A percentile compares a stretch with the other conserved stretches of the same genome.
phyloP scores from a whole-genome alignment of 164 flowering plant genomes.

The Santalum album region DNA sequence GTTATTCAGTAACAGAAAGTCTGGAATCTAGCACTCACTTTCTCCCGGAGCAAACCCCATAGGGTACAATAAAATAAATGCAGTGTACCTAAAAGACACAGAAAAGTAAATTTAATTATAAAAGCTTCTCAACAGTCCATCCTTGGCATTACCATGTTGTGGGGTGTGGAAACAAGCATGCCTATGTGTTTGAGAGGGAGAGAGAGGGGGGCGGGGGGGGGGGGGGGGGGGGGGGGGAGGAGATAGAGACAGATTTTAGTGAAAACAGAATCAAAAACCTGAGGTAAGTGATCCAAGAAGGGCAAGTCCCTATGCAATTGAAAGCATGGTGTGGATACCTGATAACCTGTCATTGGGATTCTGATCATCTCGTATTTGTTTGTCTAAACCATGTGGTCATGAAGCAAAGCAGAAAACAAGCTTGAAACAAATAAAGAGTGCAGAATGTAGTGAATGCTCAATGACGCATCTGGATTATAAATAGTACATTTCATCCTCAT shows the following conservation, averaged over 20 bases:
- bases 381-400: background rate
- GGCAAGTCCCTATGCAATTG: slow-evolving; percentile 47
- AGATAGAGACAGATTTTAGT: background rate
- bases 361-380: background rate
- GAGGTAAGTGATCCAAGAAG: slow-evolving; percentile 62
- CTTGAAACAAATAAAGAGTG: no score
- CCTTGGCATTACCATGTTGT: no score
- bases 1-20: background rate
- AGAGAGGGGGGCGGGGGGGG: background rate
- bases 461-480: no score
- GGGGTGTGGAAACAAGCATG: no score
- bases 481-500: no score
- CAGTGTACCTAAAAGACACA: slow-evolving; percentile 59
- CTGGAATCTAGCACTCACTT: slow-evolving; percentile 40
- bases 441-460: no score
- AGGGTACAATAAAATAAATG: slow-evolving; percentile 74
- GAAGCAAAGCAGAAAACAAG: background rate
- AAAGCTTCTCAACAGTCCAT: no score
- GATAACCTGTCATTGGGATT: slow-evolving; percentile 41
- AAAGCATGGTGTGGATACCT: slow-evolving; percentile 79
- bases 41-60: slow-evolving; percentile 67
- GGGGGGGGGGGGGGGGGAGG: background rate
- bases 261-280: slow-evolving; percentile 24
- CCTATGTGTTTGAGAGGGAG: background rate
- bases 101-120: no score